Base-by-base conservation (phyloP, 768 basidiomycete genomes). In the Exidia glandulosa region DNA sequence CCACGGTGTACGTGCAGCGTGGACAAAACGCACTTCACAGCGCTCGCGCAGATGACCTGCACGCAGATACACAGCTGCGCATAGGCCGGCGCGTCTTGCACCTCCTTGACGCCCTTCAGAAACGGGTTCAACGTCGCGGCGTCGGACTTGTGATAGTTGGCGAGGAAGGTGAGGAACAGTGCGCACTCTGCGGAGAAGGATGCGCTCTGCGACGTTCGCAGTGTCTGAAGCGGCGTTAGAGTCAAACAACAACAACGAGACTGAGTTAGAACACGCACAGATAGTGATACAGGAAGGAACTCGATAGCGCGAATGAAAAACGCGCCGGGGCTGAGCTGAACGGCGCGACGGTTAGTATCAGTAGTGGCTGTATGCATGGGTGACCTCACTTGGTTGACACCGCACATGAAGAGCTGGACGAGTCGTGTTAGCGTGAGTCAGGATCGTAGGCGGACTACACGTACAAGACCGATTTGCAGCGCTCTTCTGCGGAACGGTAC, bases 71-170 rank as follows among this genome's bases (percentile, higher is more conserved):
- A 81, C 32, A 85, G 74, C 66, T 78, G 84, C 27, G 71, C 71
- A 79, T 87, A 79, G 2, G 86, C 65, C 10, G 75, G 77, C 5
- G 72, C 69, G 61, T 87, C 81, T 3, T 69, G 63, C 0, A 75
- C 77, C 32, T 77, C 75, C 34, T 71, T 71, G 31, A 87, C 80
- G 29, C 74, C 73, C 29, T 77, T 77, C 9, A 87, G 73, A 66
- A 85, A 87, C 1, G 81, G 81, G 68, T 88, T 88, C 37, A 86
- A 76, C 63, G 79, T 84, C 10, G 83, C 81, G 10, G 84, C 84
- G 65, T 86, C 85, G 0, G 84, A 85, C 65, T 83, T 85, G 67
- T 87, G 87, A 67, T 83, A 88, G 65, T 86, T 86, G 58, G 81
- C 81, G 2, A 88, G 76, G 33, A 86, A 70, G 12, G 81, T 75